Evolutionary conservation across 208 protist species (phyloP).

Genomic region (Acanthamoeba healyi): DNA sequence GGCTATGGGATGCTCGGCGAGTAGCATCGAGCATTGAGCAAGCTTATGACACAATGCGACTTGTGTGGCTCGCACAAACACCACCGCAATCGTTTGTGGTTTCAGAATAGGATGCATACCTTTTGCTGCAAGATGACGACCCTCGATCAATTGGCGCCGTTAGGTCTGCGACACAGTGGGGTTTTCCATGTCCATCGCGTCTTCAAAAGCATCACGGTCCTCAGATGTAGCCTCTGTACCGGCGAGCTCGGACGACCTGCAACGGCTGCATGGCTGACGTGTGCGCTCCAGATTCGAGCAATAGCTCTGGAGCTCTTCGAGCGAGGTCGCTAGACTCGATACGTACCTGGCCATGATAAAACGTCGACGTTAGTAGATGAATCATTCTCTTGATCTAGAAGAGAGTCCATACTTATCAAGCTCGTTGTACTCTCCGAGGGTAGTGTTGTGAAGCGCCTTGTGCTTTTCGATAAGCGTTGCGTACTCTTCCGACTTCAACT

Average conservation of each 20-base stretch:
- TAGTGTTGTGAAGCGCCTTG: conserved; percentile 30
- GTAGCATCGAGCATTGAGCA: neutral
- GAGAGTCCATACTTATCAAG: conserved; percentile 4
- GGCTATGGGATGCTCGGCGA: neutral
- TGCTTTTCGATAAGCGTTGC: conserved; percentile 5
- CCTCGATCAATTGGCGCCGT: neutral
- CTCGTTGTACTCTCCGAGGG: neutral
- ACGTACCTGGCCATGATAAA: neutral
- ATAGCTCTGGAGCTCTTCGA: conserved; percentile 40
- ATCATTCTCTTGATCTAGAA: neutral
- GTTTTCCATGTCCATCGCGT: neutral
- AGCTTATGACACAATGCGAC: neutral
- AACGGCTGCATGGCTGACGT: neutral
- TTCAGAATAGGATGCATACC: neutral
- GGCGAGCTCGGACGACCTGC: neutral
- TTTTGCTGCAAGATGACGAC: neutral
- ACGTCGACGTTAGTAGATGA: neutral
- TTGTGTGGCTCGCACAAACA: neutral
- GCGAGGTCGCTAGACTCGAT: conserved; percentile 11
- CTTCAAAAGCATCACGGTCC: neutral
- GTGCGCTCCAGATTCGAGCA: neutral
- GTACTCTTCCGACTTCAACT: neutral
- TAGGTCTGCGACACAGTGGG: neutral
- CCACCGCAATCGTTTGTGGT: conserved; percentile 1
- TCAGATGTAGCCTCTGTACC: neutral